A percentile compares a stretch with the other conserved stretches of the same genome.
Evolutionary conservation across 148 eudicot species (phyloP).

Genomic region (Vaccinium vitisidaea): DNA sequence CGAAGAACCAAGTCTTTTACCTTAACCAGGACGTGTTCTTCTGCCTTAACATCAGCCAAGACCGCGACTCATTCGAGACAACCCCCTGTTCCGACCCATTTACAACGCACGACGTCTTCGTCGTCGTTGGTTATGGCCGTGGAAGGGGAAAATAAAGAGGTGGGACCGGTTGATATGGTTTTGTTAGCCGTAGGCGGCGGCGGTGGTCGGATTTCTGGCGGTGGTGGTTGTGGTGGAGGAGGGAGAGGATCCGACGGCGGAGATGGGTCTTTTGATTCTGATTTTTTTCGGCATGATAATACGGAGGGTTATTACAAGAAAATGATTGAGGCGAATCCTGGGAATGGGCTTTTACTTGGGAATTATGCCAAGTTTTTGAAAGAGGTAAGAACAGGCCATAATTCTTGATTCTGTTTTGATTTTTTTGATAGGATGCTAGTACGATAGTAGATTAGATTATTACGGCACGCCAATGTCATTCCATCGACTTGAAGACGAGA

Average conservation of each 20-base stretch:
- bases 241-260: conserved; percentile 20
- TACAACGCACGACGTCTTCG: background rate
- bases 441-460: too few relatives aligned
- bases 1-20: background rate
- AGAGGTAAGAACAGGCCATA: conserved; percentile 36
- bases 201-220: background rate
- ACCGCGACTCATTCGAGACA: too few relatives aligned
- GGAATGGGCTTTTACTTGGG: conserved; percentile 48
- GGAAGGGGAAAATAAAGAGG: conserved; percentile 15
- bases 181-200: conserved; percentile 20
- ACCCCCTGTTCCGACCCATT: too few relatives aligned
- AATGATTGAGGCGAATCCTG: conserved; percentile 67
- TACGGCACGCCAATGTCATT: too few relatives aligned
- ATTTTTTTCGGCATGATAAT: background rate
- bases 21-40: background rate
- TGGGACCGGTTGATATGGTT: background rate
- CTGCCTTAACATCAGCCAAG: background rate
- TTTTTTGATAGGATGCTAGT: too few relatives aligned
- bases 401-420: too few relatives aligned
- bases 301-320: conserved; percentile 48
- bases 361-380: conserved; percentile 59
- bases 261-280: conserved; percentile 10
- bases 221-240: background rate
- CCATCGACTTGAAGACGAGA: too few relatives aligned
- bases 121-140: conserved; percentile 11